Evolutionary conservation across 208 protist genomes (phyloP), one percentile per base, ranked within the genome.

Genomic region (Trypanosoma theileri): DNA sequence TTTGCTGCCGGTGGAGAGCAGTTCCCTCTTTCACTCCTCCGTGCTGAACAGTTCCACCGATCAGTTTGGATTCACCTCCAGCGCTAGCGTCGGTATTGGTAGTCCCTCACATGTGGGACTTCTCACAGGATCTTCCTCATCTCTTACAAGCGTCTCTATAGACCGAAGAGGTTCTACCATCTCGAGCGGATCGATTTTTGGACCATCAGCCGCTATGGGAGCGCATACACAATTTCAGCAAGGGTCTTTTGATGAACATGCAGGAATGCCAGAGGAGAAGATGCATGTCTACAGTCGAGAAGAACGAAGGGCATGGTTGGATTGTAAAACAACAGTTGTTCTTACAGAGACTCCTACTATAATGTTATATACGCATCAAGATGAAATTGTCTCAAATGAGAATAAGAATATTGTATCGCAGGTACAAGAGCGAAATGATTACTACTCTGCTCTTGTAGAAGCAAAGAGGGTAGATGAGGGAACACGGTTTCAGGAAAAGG

Each of bases 321-420:
- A 81, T 17, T 70, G 57, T 17, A 79, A 85, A 56, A 93, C 81
- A 28, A 88, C 79, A 48, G 63, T 97, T 56, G 76, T 79, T 24
- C 76, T 97, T 13, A 66, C 62, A 14, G 90, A 97, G 73, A 97
- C 93, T 11, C 89, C 89, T 6, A 95, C 89, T 31, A 82, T 95
- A 21, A 92, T 95, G 61, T 68, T 97, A 0, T 97, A 91, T 72
- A 76, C 42, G 13, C 87, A 94, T 56, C 88, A 91, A 60, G 93
- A 97, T 76, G 93, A 95, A 69, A 73, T 79, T 22, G 87, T 96
- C 44, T 81, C 81, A 40, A 86, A 84, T 61, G 87, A 92, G 55
- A 46, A 84, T 45, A 57, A 28, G 14, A 74, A 88, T 45, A 76
- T 82, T 60, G 61, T 91, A 28, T 17, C 60, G 6, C 46, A 60